phyloP scores from a whole-genome alignment of 2,329 filamentous ascomycete genomes.

The Cordyceps tenuipes region DNA sequence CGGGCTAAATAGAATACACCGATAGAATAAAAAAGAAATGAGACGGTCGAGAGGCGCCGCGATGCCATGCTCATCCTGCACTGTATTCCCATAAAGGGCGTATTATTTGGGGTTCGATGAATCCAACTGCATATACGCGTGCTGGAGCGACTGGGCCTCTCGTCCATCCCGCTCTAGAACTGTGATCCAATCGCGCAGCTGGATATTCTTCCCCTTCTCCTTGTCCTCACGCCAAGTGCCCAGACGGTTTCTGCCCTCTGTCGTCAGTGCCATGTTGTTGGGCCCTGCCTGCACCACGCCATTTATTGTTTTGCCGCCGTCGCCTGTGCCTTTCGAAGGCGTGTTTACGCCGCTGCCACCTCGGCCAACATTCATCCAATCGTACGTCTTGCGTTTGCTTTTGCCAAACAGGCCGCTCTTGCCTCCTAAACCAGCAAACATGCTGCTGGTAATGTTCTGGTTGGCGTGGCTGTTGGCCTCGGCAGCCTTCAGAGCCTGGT shows the following conservation, averaged over 20 bases:
- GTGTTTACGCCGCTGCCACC: conserved; percentile 47
- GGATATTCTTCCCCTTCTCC: conserved; percentile 68
- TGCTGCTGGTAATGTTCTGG: conserved; percentile 74
- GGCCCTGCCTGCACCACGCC: conserved; percentile 24
- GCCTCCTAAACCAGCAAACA: conserved; percentile 59
- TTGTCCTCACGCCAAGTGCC: conserved; percentile 74
- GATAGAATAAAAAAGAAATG: conserved; percentile 20
- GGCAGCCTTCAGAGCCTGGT: conserved; percentile 64
- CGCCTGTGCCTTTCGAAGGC: conserved; percentile 31
- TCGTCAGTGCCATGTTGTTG: conserved; percentile 38
- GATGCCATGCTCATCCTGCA: not conserved
- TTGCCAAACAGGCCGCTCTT: conserved; percentile 49
- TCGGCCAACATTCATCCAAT: conserved; percentile 57
- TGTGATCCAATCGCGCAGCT: conserved; percentile 73
- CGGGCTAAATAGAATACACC: conserved; percentile 25
- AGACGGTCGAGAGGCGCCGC: not conserved
- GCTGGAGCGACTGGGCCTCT: conserved; percentile 54
- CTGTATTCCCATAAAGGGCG: conserved; percentile 14
- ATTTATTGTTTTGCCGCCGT: conserved; percentile 26
- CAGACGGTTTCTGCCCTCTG: conserved; percentile 52
- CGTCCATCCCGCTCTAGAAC: conserved; percentile 72
- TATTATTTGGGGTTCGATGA: conserved; percentile 35
- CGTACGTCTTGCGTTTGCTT: conserved; percentile 62
- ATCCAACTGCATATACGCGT: conserved; percentile 46
- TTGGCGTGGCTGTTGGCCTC: conserved; percentile 73